A percentile compares a stretch with the other conserved stretches of the same genome.
Evolutionary conservation across 2,329 filamentous ascomycete genomes (phyloP).

Genomic region (Hysterium pulicare): DNA sequence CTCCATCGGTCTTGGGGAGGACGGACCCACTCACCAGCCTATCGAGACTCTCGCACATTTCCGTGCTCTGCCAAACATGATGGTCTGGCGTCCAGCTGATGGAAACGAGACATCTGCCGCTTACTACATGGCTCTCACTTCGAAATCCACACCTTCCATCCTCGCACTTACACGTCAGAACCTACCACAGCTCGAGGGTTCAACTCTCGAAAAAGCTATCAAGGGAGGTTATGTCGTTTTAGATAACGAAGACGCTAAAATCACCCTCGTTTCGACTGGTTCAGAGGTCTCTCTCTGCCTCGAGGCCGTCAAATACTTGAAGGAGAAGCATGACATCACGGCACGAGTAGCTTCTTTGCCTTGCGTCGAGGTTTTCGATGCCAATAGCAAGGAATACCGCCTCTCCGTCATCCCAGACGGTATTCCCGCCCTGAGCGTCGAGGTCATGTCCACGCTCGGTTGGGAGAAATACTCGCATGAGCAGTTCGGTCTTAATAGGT

Average conservation of each 20-base stretch:
- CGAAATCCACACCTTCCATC: conserved; percentile 86
- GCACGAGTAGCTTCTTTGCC: conserved; percentile 93
- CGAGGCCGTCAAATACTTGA: conserved; percentile 86
- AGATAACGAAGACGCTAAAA: conserved; percentile 76
- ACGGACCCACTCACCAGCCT: conserved; percentile 97
- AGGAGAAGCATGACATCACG: conserved; percentile 81
- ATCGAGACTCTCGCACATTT: conserved; percentile 98
- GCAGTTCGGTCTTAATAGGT: conserved; percentile 98
- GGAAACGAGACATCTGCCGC: conserved; percentile 97
- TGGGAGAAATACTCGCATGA: conserved; percentile 99
- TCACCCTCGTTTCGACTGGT: conserved; percentile 91
- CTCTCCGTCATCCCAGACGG: conserved; percentile 90
- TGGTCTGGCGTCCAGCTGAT: conserved; percentile 98
- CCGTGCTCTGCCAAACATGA: conserved; percentile 97
- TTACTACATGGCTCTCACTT: conserved; percentile 92
- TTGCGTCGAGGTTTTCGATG: conserved; percentile 95
- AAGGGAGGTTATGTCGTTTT: conserved; percentile 94
- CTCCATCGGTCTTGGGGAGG: conserved; percentile 98
- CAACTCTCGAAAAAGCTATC: conserved; percentile 79
- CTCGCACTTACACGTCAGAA: conserved; percentile 96
- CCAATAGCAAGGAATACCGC: conserved; percentile 90
- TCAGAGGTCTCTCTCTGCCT: conserved; percentile 94
- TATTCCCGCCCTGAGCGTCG: conserved; percentile 87
- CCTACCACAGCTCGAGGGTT: conserved; percentile 94
- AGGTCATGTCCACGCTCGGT: conserved; percentile 95